Evolutionary conservation across 2,329 filamentous ascomycete species (phyloP).

Genomic region (Fusarium caatingaense): DNA sequence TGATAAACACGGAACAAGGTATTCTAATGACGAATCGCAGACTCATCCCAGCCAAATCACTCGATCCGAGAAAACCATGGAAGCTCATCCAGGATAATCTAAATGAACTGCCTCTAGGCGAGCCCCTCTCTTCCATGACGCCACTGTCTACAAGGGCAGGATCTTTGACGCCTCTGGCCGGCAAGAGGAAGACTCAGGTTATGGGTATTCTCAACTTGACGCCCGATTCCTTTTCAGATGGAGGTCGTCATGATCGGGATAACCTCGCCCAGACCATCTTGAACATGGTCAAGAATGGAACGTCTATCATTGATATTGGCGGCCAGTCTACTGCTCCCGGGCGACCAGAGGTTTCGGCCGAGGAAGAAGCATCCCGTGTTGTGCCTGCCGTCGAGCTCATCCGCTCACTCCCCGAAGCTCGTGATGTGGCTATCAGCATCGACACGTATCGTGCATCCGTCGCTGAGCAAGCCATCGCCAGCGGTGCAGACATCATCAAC

Average conservation of each 20-base stretch:
- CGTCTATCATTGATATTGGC: constrained; percentile 89
- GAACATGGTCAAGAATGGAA: constrained; percentile 73
- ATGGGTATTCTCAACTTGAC: constrained; percentile 98
- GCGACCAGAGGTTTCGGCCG: constrained; percentile 72
- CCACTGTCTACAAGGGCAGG: constrained; percentile 60
- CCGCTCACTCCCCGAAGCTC: constrained; percentile 71
- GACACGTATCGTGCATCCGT: constrained; percentile 93
- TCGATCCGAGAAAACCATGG: constrained; percentile 67
- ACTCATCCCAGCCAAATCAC: constrained; percentile 65
- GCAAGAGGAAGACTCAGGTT: constrained; percentile 74
- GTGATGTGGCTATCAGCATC: constrained; percentile 79
- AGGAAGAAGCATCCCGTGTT: constrained; percentile 82
- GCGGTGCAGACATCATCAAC: constrained; percentile 93
- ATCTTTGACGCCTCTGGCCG: constrained; percentile 68
- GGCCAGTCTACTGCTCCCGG: constrained; percentile 92
- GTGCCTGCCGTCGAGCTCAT: constrained; percentile 82
- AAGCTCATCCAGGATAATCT: constrained; percentile 70
- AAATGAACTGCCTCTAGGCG: constrained; percentile 64
- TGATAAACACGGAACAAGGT: not conserved
- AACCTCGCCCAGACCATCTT: constrained; percentile 70
- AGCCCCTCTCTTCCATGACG: constrained; percentile 68
- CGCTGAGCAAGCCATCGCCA: constrained; percentile 78
- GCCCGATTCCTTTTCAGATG: constrained; percentile 97
- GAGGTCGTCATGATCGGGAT: constrained; percentile 69
- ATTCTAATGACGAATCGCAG: constrained; percentile 48